Conservation (phyloP, 306 rosid species). For the Glycine tomentella region DNA sequence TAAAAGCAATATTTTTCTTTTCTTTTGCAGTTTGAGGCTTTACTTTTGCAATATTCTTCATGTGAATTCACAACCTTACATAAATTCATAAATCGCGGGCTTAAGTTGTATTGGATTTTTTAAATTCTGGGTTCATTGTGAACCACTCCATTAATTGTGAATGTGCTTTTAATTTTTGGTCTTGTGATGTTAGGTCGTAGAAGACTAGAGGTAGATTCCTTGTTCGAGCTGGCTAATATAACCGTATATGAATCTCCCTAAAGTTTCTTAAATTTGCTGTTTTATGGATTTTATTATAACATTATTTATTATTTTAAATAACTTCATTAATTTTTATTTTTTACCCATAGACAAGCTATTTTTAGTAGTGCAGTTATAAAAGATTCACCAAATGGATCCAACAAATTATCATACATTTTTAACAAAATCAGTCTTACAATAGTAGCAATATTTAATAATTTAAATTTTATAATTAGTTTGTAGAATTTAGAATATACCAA, state of each 20-base stretch:
- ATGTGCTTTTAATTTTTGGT: background rate
- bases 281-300: background rate
- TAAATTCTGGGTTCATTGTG: background rate
- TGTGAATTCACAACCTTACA: background rate
- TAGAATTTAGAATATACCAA: background rate
- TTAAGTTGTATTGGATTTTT: background rate
- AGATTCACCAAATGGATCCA: background rate
- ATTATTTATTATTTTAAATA: background rate
- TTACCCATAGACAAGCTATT: background rate
- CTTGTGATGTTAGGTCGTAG: background rate
- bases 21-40: slow-evolving; percentile 59
- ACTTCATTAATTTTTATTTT: background rate
- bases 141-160: slow-evolving; percentile 42
- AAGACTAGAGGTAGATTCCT: background rate
- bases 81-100: background rate
- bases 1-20: background rate
- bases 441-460: background rate
- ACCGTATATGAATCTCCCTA: background rate
- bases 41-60: slow-evolving; percentile 34
- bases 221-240: background rate
- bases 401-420: background rate
- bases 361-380: background rate
- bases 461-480: background rate
- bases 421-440: background rate
- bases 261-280: background rate